Percentiles rank a stretch among this genome's conserved stretches.
phyloP scores from a whole-genome alignment of 2,329 filamentous ascomycete genomes.

The Stachybotrys echinatus region DNA sequence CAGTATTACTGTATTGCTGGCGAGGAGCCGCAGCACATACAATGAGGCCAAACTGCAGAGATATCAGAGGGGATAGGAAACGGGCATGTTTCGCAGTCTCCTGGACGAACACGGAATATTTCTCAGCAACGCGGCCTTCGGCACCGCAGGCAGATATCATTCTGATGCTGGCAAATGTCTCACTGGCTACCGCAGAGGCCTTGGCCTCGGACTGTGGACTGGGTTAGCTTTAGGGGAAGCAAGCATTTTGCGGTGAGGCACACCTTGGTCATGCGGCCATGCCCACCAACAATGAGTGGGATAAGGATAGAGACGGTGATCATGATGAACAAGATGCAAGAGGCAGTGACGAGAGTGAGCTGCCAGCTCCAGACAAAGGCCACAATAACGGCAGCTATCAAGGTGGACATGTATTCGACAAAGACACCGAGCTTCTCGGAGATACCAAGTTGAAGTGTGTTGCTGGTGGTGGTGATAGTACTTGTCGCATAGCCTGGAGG shows the following conservation, averaged over 20 bases:
- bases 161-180: slow-evolving; percentile 53
- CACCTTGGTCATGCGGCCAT: slow-evolving; percentile 36
- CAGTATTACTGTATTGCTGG: slow-evolving; percentile 3
- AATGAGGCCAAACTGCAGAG: slow-evolving; percentile 47
- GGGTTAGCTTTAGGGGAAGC: not conserved
- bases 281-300: slow-evolving; percentile 51
- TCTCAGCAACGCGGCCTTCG: slow-evolving; percentile 45
- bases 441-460: slow-evolving; percentile 59
- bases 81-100: slow-evolving; percentile 46
- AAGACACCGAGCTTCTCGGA: slow-evolving; percentile 58
- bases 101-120: slow-evolving; percentile 50
- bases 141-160: slow-evolving; percentile 61
- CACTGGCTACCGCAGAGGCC: slow-evolving; percentile 55
- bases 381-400: slow-evolving; percentile 47
- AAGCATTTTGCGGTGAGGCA: not conserved
- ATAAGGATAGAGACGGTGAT: slow-evolving; percentile 42
- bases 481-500: slow-evolving; percentile 55
- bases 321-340: slow-evolving; percentile 50
- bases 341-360: slow-evolving; percentile 53
- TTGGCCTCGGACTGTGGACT: slow-evolving; percentile 42
- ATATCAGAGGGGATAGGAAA: slow-evolving; percentile 43
- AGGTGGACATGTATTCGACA: slow-evolving; percentile 48
- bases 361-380: slow-evolving; percentile 55
- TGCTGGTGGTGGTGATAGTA: slow-evolving; percentile 60
- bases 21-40: slow-evolving; percentile 15